These are phyloP conservation scores for Raffaelea albimanens DNA, from an alignment of 2,329 filamentous ascomycete species.

Conservation along the genomic window DNA sequence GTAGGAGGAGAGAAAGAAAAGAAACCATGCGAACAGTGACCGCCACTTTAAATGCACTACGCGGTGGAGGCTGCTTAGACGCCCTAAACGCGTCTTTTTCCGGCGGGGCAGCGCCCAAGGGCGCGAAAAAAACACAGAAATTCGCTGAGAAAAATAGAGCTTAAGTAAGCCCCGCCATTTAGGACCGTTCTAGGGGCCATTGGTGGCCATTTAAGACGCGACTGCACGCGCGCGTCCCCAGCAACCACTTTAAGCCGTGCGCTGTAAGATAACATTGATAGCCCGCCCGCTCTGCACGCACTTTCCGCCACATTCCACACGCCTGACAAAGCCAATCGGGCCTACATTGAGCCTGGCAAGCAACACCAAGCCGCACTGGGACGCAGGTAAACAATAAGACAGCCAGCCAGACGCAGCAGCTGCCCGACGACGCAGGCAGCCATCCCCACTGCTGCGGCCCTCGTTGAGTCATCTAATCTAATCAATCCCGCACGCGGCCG, in stretches of 20 bases:
- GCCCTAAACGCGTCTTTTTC: constrained; percentile 4
- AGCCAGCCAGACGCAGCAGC: background rate
- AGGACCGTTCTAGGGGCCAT: no score
- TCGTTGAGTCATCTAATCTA: constrained; percentile 1
- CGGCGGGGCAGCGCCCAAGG: constrained; percentile 2
- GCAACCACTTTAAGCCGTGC: no score
- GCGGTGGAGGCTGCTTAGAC: constrained; percentile 8
- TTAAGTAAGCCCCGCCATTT: background rate
- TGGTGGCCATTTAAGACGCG: no score
- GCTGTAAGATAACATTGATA: no score
- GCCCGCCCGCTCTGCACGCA: no score
- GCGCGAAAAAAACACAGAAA: constrained; percentile 3
- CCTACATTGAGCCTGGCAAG: no score
- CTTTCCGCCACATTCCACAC: no score
- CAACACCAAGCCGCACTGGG: no score
- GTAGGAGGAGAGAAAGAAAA: constrained; percentile 1
- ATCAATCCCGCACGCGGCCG: background rate
- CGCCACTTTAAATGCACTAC: constrained; percentile 14
- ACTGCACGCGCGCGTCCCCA: no score
- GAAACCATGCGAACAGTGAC: constrained; percentile 11
- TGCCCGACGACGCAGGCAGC: background rate
- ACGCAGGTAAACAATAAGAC: no score
- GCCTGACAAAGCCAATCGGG: no score
- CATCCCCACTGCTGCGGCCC: background rate
- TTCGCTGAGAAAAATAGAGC: background rate